Conservation (phyloP, 139 green algal genomes). For the Axilococcus clingmanii region DNA sequence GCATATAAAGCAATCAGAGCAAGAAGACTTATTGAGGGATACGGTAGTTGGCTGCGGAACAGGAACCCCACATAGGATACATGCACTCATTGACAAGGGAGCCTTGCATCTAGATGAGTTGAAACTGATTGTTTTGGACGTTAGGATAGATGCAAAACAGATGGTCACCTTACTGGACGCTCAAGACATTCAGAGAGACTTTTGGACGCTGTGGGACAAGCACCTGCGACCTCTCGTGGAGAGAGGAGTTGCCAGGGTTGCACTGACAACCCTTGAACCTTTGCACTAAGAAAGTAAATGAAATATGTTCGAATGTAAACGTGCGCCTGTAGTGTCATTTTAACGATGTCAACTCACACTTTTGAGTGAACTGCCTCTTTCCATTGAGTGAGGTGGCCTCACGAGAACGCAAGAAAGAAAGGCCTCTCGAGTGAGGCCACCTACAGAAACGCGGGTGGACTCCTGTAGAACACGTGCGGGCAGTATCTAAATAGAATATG, state of each 20-base stretch:
- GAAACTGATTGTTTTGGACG: slow-evolving; percentile 29
- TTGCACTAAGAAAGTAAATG: no score
- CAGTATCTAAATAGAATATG: no score
- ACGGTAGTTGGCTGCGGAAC: slow-evolving; percentile 10
- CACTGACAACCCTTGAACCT: no score
- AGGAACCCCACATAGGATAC: slow-evolving; percentile 38
- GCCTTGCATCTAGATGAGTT: slow-evolving; percentile 24
- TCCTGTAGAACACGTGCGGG: no score
- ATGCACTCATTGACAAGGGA: slow-evolving; percentile 21
- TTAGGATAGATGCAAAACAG: slow-evolving; percentile 34
- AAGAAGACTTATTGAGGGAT: slow-evolving; percentile 17
- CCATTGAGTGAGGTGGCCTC: no score
- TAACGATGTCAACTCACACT: no score
- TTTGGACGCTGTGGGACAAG: slow-evolving; percentile 25
- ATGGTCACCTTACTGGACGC: slow-evolving; percentile 35
- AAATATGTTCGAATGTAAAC: no score
- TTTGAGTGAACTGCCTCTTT: no score
- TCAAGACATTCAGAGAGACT: slow-evolving; percentile 30
- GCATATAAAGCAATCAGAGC: slow-evolving; percentile 43
- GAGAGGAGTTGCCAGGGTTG: not conserved
- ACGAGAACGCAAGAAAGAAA: no score
- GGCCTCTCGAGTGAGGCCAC: no score
- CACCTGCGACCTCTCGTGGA: not conserved
- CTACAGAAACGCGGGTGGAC: no score
- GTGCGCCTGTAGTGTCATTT: no score